Evolutionary conservation across 495 filamentous ascomycete genomes (phyloP).

Genomic region (Amniculicola lignicola): DNA sequence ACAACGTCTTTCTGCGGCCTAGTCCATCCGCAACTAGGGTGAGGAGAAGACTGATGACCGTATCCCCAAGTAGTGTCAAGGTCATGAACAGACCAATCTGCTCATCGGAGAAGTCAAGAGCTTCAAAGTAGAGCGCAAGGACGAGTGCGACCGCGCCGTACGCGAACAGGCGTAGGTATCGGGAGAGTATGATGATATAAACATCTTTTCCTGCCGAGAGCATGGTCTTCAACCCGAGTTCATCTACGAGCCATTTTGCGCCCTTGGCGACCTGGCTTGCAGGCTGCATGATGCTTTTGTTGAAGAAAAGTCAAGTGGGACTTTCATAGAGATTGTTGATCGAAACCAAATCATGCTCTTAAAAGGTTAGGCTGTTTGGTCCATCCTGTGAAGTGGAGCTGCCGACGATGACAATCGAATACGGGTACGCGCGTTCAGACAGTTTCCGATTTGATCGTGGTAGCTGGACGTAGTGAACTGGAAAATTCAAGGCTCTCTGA

Average conservation of each 20-base stretch:
- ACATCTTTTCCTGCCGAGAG: conserved; percentile 20
- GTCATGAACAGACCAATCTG: conserved; percentile 88
- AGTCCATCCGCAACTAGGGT: conserved; percentile 72
- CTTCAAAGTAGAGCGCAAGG: conserved; percentile 66
- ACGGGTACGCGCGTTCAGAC: too few relatives aligned
- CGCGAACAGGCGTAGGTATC: conserved; percentile 75
- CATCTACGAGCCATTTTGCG: conserved; percentile 16
- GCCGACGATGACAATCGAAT: too few relatives aligned
- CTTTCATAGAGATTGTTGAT: too few relatives aligned
- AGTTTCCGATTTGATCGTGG: too few relatives aligned
- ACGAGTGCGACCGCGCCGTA: conserved; percentile 75
- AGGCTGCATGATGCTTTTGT: too few relatives aligned
- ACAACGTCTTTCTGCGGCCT: conserved; percentile 67
- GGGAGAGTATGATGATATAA: conserved; percentile 63
- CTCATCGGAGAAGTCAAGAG: conserved; percentile 63
- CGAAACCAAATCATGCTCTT: too few relatives aligned
- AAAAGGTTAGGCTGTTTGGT: too few relatives aligned
- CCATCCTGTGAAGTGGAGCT: too few relatives aligned
- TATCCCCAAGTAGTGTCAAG: conserved; percentile 76
- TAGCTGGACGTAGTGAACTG: too few relatives aligned
- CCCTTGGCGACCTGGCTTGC: conserved; percentile 6
- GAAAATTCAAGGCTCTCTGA: too few relatives aligned
- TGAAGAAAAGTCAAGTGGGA: too few relatives aligned
- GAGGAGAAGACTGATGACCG: conserved; percentile 69
- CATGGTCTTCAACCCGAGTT: conserved; percentile 28